Percentiles rank a stretch among this genome's conserved stretches.
Conservation (phyloP, 805 yeast genomes). For the Kodamaea fukazawae region DNA sequence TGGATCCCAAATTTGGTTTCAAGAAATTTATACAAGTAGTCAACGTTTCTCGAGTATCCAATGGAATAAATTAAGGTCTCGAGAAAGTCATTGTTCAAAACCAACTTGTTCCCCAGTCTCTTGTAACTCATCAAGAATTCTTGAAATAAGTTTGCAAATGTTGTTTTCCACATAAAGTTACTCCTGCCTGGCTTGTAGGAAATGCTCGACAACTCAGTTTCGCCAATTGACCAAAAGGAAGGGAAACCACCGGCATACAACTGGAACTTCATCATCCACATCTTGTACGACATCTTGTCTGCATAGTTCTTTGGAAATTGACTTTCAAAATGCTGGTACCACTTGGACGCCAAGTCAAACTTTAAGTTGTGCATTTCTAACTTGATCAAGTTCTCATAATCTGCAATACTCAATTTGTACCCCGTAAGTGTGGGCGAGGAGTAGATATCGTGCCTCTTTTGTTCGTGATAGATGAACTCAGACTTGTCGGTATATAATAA, state of each 20-base stretch:
- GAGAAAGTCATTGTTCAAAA: constrained; percentile 22
- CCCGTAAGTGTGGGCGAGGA: constrained; percentile 13
- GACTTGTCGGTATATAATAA: constrained; percentile 18
- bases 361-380: constrained; percentile 36
- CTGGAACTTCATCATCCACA: constrained; percentile 38
- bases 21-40: constrained; percentile 23
- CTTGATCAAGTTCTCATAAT: constrained; percentile 38
- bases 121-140: constrained; percentile 20
- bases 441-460: constrained; percentile 17
- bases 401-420: constrained; percentile 20
- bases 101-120: constrained; percentile 5
- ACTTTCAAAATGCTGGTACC: constrained; percentile 35
- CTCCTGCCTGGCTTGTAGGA: constrained; percentile 20
- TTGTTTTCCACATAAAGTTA: constrained; percentile 15
- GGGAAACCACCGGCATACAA: constrained; percentile 33
- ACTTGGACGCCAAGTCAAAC: constrained; percentile 38
- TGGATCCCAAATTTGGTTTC: constrained; percentile 33
- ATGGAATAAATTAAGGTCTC: constrained; percentile 32
- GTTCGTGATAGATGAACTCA: constrained; percentile 19
- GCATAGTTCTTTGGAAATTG: constrained; percentile 17
- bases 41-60: constrained; percentile 25
- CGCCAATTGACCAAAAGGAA: constrained; percentile 27
- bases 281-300: constrained; percentile 24
- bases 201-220: constrained; percentile 16
- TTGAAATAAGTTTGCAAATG: constrained; percentile 22